Conservation (phyloP, 257 asterid genomes). For the Misopates orontium region DNA sequence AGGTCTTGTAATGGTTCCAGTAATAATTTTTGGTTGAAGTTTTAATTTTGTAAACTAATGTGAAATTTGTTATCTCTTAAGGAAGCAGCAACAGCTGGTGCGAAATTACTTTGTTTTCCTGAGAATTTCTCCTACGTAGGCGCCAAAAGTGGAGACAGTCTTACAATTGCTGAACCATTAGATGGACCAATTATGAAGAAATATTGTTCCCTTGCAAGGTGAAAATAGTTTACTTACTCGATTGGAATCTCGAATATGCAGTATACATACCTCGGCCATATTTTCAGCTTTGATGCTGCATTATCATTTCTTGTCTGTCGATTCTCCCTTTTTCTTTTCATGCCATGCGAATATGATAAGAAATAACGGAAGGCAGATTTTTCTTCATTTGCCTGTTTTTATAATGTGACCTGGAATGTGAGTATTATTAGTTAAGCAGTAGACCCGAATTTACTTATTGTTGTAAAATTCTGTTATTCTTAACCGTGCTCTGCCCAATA, state of each 20-base stretch:
- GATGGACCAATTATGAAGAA: constrained; percentile 81
- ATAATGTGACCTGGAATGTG: constrained; percentile 9
- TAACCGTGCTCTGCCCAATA: not conserved
- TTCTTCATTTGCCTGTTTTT: not conserved
- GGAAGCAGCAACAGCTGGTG: constrained; percentile 92
- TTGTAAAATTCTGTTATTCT: not conserved
- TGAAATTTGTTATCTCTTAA: constrained; percentile 29
- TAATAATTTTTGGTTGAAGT: constrained; percentile 7
- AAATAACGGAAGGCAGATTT: not conserved
- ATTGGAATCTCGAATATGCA: too few relatives aligned
- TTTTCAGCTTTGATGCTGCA: not conserved
- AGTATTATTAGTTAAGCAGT: not conserved
- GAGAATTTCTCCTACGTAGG: constrained; percentile 93
- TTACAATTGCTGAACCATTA: constrained; percentile 69
- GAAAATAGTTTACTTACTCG: not conserved
- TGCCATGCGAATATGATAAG: not conserved
- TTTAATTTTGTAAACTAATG: constrained; percentile 18
- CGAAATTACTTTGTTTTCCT: constrained; percentile 83
- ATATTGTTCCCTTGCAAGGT: constrained; percentile 83
- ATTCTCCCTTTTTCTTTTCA: not conserved
- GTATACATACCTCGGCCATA: not conserved
- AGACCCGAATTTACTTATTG: not conserved
- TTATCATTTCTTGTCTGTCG: not conserved
- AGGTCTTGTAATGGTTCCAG: not conserved
- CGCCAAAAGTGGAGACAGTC: constrained; percentile 71